These are phyloP conservation scores for Sesbania bispinosa DNA, from an alignment of 306 rosid species.

Conservation along the genomic window DNA sequence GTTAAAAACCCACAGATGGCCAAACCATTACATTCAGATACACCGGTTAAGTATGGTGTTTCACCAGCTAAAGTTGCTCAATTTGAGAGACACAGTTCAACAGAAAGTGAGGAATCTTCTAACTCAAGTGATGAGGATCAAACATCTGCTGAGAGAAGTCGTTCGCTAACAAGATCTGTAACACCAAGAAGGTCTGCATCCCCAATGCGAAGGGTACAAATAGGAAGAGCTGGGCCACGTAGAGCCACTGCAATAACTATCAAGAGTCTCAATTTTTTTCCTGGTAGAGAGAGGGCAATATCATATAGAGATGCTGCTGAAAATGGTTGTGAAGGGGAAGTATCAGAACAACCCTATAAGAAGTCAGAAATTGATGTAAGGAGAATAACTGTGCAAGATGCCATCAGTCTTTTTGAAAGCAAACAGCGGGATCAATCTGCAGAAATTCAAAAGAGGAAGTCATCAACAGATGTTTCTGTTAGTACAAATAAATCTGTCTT, in stretches of 20 bases:
- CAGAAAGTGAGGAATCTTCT: conserved; percentile 74
- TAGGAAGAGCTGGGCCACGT: conserved; percentile 87
- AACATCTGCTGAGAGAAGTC: conserved; percentile 76
- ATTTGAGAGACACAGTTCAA: conserved; percentile 68
- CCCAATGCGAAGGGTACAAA: conserved; percentile 93
- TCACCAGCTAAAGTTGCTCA: conserved; percentile 92
- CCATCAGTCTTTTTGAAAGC: conserved; percentile 89
- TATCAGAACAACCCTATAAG: conserved; percentile 49
- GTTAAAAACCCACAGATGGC: conserved; percentile 35
- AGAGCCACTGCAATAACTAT: conserved; percentile 84
- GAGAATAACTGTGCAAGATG: conserved; percentile 94
- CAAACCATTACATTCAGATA: conserved; percentile 36
- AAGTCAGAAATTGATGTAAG: conserved; percentile 65
- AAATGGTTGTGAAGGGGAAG: conserved; percentile 61
- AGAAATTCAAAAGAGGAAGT: conserved; percentile 62
- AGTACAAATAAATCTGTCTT: conserved; percentile 77
- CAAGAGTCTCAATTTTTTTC: conserved; percentile 76
- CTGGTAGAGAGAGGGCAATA: conserved; percentile 53
- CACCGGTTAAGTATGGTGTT: conserved; percentile 77
- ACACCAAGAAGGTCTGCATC: conserved; percentile 91
- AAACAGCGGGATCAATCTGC: conserved; percentile 68
- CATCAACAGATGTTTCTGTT: conserved; percentile 52
- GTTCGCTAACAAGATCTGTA: conserved; percentile 66
- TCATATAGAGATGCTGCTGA: conserved; percentile 48
- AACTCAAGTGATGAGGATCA: conserved; percentile 67